These are phyloP conservation scores for Malania oleifera DNA, from an alignment of 164 flowering plant genomes.

Conservation along the genomic window DNA sequence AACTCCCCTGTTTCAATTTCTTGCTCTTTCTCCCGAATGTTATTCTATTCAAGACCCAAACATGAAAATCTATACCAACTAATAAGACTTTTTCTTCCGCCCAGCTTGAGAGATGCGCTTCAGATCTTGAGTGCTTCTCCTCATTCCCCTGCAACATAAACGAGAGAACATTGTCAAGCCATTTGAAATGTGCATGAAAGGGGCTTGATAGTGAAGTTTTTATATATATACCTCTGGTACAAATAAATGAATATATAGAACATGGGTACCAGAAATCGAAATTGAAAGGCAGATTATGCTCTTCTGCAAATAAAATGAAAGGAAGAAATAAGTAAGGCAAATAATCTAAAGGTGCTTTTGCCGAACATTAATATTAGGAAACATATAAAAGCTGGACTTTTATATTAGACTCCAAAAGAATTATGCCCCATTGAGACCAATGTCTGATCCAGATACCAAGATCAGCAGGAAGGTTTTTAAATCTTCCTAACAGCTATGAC, in stretches of 20 bases:
- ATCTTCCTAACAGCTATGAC: no score
- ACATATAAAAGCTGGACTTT: neutral
- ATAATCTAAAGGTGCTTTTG: neutral
- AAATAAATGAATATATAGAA: slow-evolving; percentile 4
- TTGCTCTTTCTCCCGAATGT: no score
- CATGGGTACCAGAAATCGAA: slow-evolving; percentile 1
- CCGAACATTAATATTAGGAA: no score
- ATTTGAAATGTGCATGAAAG: neutral
- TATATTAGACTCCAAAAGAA: no score
- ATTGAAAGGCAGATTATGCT: slow-evolving; percentile 1
- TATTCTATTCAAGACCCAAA: no score
- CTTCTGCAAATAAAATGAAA: neutral
- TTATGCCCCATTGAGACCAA: no score
- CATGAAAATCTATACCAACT: neutral
- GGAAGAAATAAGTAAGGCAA: neutral
- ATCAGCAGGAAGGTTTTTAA: no score
- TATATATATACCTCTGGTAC: neutral
- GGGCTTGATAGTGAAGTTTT: neutral
- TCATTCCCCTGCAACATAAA: neutral
- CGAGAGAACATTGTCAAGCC: neutral
- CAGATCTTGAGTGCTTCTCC: neutral
- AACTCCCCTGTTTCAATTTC: no score
- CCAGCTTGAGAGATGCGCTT: neutral
- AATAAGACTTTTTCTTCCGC: neutral
- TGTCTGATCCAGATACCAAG: no score